Evolutionary conservation across 1,284 basidiomycete genomes (phyloP), one percentile per base, ranked within the genome.

Genomic region (Cutaneotrichosporon cavernicola): DNA sequence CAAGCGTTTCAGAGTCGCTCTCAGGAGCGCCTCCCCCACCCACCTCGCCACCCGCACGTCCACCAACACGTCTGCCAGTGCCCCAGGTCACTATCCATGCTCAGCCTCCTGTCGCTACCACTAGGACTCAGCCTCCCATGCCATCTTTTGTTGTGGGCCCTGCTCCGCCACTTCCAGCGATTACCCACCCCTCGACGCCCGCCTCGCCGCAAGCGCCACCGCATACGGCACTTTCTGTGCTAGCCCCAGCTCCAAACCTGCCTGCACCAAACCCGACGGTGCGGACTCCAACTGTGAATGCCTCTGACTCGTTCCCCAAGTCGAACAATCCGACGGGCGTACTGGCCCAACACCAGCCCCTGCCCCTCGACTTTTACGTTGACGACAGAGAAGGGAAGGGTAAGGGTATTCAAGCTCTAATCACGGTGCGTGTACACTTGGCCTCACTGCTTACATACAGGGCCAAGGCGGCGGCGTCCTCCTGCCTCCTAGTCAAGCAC

Each of bases 281-380:
- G 13, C 36, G 3, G 36, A 13, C 36, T 36, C 9, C 36, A 13
- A 22, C 21, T 51, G 22, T 22, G 49, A 14, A 13, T 14, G 8
- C 43, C 43, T 47, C 43, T n/a, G 47, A n/a, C n/a, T 22, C 21
- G n/a, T 14, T 40, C n/a, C 9, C n/a, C n/a, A 31, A 16, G 21
- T 34, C 58, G 3, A 38, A 7, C 18, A 16, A 14, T 6, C 31
- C 47, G 2, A 46, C 18, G 10, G 58, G 53, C 9, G 46, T 57
- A 7, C 43, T 62, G 26, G 31, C 56, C 32, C 21, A 5, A 2
- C 21, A 18, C 18, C 46, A 40, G 14, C 32, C 3, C 1, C 21
- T 38, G 0, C 61, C 55, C 9, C 55, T 62, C 31, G 34, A 32
- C 14, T 62, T 62, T 49, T 38, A 50, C 52, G 31, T 62, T 4